These are phyloP conservation scores for Aspergillus olivimuriae DNA, from an alignment of 495 filamentous ascomycete species.

Conservation along the genomic window DNA sequence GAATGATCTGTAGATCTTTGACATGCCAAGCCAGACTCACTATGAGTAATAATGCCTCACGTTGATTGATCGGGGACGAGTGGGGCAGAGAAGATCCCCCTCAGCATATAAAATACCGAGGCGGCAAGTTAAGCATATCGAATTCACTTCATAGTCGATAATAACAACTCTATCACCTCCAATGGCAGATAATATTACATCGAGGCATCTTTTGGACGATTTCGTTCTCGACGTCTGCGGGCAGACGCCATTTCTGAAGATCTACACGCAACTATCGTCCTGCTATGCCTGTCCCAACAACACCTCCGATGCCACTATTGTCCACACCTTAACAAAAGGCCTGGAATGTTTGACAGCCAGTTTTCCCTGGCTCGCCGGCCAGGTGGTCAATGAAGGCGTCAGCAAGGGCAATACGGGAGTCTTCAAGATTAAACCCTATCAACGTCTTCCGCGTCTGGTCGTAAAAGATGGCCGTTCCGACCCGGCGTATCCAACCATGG, in stretches of 20 bases:
- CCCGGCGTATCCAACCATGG: slow-evolving; percentile 31
- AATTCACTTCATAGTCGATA: too few species aligned
- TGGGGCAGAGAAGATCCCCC: too few species aligned
- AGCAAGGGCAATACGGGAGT: slow-evolving; percentile 23
- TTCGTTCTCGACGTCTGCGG: slow-evolving; percentile 13
- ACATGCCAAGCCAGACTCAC: too few species aligned
- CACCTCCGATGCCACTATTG: slow-evolving; percentile 20
- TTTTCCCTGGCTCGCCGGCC: slow-evolving; percentile 51
- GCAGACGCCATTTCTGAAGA: slow-evolving; percentile 10
- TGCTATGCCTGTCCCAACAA: slow-evolving; percentile 26
- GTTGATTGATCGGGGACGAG: too few species aligned
- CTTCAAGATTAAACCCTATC: slow-evolving; percentile 34
- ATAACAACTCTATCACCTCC: too few species aligned
- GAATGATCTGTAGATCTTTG: too few species aligned
- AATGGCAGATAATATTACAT: too few species aligned
- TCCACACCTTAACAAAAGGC: slow-evolving; percentile 26
- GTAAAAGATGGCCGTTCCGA: slow-evolving; percentile 38
- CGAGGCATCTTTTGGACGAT: not conserved
- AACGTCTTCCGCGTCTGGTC: slow-evolving; percentile 27
- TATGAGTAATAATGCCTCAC: too few species aligned
- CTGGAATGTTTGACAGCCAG: slow-evolving; percentile 27
- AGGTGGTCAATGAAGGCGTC: slow-evolving; percentile 39
- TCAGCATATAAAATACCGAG: too few species aligned
- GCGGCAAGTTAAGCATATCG: too few species aligned
- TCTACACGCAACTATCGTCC: slow-evolving; percentile 43